These are phyloP conservation scores for Phyllachora maydis DNA, from an alignment of 2,329 filamentous ascomycete species.

Conservation along the genomic window DNA sequence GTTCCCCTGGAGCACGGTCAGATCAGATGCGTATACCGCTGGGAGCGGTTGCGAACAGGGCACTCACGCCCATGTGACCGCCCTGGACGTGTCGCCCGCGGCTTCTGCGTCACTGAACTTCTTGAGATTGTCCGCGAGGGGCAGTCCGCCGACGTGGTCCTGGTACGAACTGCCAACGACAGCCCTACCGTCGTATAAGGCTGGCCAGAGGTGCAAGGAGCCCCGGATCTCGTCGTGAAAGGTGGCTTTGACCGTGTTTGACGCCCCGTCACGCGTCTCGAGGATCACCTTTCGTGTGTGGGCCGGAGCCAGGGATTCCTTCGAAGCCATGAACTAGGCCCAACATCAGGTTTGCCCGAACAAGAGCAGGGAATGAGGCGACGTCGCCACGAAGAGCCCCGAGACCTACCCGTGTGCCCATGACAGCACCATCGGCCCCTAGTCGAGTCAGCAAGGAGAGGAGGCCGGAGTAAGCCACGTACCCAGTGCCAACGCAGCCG, in stretches of 20 bases:
- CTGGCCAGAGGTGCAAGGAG: conserved; percentile 17
- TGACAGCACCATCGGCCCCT: conserved; percentile 21
- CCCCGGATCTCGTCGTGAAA: conserved; percentile 21
- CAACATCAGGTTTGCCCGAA: conserved; percentile 1
- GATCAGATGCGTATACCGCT: too few species aligned
- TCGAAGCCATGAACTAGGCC: conserved; percentile 19
- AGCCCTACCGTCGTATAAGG: conserved; percentile 21
- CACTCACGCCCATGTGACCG: conserved; percentile 14
- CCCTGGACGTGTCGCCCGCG: conserved; percentile 11
- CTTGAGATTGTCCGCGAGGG: conserved; percentile 19
- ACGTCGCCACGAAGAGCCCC: too few species aligned
- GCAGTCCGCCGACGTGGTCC: conserved; percentile 16
- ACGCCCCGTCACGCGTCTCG: not conserved
- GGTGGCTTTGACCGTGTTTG: conserved; percentile 7
- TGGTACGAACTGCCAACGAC: conserved; percentile 17
- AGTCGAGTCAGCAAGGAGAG: not conserved
- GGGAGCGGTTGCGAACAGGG: conserved; percentile 1
- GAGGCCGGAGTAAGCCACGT: conserved; percentile 4
- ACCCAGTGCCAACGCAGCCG: conserved; percentile 33
- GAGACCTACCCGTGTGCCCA: conserved; percentile 17
- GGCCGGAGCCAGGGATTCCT: conserved; percentile 20
- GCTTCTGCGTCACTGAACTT: conserved; percentile 16
- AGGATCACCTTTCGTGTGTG: conserved; percentile 14
- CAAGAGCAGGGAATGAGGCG: conserved; percentile 1
- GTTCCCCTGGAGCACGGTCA: conserved; percentile 12